phyloP scores from a whole-genome alignment of 768 basidiomycete genomes.

The Daedaleopsis sinensis region DNA sequence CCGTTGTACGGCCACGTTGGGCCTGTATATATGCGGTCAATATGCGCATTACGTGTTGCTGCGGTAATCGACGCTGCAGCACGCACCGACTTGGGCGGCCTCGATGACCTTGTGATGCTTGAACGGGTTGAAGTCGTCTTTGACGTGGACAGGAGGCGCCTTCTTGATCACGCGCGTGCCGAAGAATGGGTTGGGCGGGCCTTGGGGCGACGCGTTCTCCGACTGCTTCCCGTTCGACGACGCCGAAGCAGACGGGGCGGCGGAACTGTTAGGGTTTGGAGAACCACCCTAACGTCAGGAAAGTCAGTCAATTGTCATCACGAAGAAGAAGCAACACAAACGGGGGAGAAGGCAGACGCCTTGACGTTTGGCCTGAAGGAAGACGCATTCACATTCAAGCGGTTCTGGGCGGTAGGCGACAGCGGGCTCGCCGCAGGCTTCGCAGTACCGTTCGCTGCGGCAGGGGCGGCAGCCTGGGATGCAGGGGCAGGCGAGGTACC shows the following conservation, averaged over 20 bases:
- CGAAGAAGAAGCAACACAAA: slow-evolving; percentile 17
- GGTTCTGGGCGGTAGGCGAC: slow-evolving; percentile 60
- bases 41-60: slow-evolving; percentile 1
- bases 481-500: slow-evolving; percentile 35
- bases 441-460: slow-evolving; percentile 26
- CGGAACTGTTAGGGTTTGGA: slow-evolving; percentile 28
- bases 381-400: slow-evolving; percentile 86
- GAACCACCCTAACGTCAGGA: slow-evolving; percentile 30
- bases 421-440: slow-evolving; percentile 40
- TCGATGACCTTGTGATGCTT: slow-evolving; percentile 83
- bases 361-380: slow-evolving; percentile 90
- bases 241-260: slow-evolving; percentile 35
- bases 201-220: slow-evolving; percentile 41
- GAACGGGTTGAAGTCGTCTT: slow-evolving; percentile 98
- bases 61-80: not conserved
- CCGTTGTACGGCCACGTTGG: slow-evolving; percentile 88
- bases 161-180: slow-evolving; percentile 79
- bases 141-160: slow-evolving; percentile 73
- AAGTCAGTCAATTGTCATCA: slow-evolving; percentile 23
- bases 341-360: slow-evolving; percentile 65
- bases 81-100: slow-evolving; percentile 74
- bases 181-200: slow-evolving; percentile 87
- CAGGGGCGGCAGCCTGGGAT: slow-evolving; percentile 31
- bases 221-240: slow-evolving; percentile 58
- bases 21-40: slow-evolving; percentile 42